These are phyloP conservation scores for Fusarium poae DNA, from an alignment of 2,329 filamentous ascomycete species.

Conservation along the genomic window DNA sequence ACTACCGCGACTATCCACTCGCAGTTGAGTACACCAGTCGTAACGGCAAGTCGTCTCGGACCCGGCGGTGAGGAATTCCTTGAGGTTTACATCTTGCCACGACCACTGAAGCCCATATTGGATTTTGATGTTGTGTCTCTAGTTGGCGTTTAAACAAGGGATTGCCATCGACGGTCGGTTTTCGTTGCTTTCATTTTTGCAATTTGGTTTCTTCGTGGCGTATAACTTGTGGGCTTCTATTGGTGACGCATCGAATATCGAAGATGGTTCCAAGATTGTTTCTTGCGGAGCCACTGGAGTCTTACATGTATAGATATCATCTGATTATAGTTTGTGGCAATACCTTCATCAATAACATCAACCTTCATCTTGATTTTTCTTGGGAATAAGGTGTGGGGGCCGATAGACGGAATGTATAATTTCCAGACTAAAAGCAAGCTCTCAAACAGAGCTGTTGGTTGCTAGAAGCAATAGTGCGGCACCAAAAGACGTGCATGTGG, in stretches of 20 bases:
- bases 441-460: constrained; percentile 17
- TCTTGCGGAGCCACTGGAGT: not conserved
- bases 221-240: not conserved
- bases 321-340: not conserved
- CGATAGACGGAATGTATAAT: not conserved
- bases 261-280: not conserved
- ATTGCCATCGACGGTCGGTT: not conserved
- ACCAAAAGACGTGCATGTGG: not conserved
- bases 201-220: not conserved
- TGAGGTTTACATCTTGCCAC: not conserved
- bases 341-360: not conserved
- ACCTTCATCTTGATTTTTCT: not conserved
- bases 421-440: not conserved
- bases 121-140: not conserved
- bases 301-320: not conserved
- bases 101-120: too few species aligned
- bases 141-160: not conserved
- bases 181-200: not conserved
- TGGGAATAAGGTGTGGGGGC: not conserved
- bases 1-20: not conserved
- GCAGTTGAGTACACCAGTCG: not conserved
- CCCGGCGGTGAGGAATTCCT: not conserved
- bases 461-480: constrained; percentile 20
- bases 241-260: not conserved
- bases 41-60: not conserved